Base-by-base conservation (phyloP, 73 alveolate species). In the Vitrella brassicaformis region DNA sequence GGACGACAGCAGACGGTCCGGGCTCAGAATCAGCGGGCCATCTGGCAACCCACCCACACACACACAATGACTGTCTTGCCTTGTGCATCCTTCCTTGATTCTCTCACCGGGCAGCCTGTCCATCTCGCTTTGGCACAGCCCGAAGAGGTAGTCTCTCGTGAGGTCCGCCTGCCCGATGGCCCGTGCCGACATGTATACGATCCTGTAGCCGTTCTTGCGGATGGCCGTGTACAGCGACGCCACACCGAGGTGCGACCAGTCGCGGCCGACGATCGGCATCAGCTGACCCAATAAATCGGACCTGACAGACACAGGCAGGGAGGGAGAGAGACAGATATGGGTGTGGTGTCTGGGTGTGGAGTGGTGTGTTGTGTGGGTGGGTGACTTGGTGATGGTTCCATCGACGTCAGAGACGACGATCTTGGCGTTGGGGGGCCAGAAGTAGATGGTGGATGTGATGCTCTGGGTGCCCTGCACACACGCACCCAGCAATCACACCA, bases 331-430 rank as follows among this genome's bases (percentile, higher is more conserved):
- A 0, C 25, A 68, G 25, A 4, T 18, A 0, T 70, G 31, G n/a
- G 22, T 0, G 0, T 28, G 31, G 25, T 70, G 26, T 27, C 10
- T n/a, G 31, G 31, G 1, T 22, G 9, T 9, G 31, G 22, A 0
- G 0, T 31, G 39, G 26, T 31, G 31, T 70, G 31, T n/a, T n/a
- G n/a, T n/a, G n/a, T n/a, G n/a, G n/a, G n/a, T n/a, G n/a, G n/a
- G n/a, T n/a, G n/a, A 74, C 85, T 84, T 95, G 18, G 99, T 94
- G 46, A 95, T 87, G 22, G 98, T 95, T 1, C 99, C 99, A 91
- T 95, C 98, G 45, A 95, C 88, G 82, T 95, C 99, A 56, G 97
- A 84, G 31, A 95, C 82, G 0, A 95, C 90, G 47, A 94, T 81
- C 74, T 91, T 92, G 30, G 85, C 89, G 27, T 78, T 75, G 74